Base-by-base conservation (phyloP, 257 asterid species). In the Rubia yunnanensis region DNA sequence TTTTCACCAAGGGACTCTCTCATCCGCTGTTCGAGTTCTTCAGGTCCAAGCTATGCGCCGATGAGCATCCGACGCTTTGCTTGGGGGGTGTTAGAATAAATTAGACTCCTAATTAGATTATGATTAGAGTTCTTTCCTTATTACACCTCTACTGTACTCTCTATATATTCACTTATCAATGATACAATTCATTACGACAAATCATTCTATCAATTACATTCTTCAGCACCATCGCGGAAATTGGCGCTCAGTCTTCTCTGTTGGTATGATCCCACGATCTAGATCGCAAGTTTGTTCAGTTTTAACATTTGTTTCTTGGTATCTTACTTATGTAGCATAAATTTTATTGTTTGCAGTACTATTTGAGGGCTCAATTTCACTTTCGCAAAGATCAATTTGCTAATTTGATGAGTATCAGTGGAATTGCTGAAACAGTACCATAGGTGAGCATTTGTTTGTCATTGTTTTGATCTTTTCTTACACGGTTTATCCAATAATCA, bases 311-410 rank as follows among this genome's bases (percentile, higher is more conserved):
- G 32, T 53, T 10, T 34, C 30, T n/a, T 18, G 10, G 32, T 60
- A 48, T 56, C 23, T 7, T n/a, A n/a, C n/a, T n/a, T n/a, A n/a
- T n/a, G n/a, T n/a, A 17, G 34, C 38, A 4, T 59, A 30, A 9
- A 39, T 52, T 27, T 30, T 34, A 5, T 5, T 15, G 6, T 67
- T 1, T 57, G 87, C 94, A 92, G 98, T 92, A 78, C 67, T 89
- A 69, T 81, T 82, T 92, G 86, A 92, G 87, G 83, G 88, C 94
- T 28, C 86, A 88, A 49, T 92, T 92, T 77, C 97, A 87, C 81
- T 92, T 87, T 57, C 83, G 86, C 84, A 89, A 89, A 77, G 82
- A 82, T 74, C 97, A 92, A 66, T 89, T 92, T 53, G 97, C 99
- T 20, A 96, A 92, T 79, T 79, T 92, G 63, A 72, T 89, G 95